Evolutionary conservation across 495 filamentous ascomycete species (phyloP).

Genomic region (Jackrogersella minutella): DNA sequence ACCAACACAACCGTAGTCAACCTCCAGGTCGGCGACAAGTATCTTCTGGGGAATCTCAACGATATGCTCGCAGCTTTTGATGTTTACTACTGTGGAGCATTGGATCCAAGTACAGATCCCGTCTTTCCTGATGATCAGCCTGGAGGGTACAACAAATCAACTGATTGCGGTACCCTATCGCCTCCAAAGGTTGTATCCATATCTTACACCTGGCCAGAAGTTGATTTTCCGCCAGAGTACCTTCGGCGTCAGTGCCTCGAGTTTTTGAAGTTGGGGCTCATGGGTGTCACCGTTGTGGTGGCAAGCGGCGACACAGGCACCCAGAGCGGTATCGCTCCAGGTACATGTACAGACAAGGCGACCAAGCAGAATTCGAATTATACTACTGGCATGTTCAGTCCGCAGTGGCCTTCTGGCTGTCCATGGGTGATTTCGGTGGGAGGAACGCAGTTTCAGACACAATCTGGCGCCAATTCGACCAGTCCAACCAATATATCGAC

Average conservation of each 20-base stretch:
- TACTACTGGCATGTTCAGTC: neutral
- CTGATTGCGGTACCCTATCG: neutral
- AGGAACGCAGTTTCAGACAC: neutral
- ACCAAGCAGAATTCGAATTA: neutral
- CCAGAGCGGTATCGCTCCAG: neutral
- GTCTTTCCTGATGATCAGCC: neutral
- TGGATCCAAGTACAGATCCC: neutral
- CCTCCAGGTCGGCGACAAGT: neutral
- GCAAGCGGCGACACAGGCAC: neutral
- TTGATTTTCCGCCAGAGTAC: neutral
- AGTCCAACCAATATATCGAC: neutral
- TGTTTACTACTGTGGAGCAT: neutral
- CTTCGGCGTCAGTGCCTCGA: neutral
- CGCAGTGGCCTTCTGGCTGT: neutral
- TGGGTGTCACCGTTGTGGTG: neutral
- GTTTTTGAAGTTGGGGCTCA: neutral
- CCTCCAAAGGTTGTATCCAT: neutral
- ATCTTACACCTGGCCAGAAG: neutral
- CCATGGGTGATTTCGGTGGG: neutral
- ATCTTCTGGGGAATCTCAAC: neutral
- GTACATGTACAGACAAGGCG: neutral
- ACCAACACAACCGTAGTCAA: neutral
- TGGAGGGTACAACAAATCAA: neutral
- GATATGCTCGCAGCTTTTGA: neutral
- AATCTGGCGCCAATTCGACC: neutral